Conservation (phyloP, 176 grass and related monocot genomes). For the Rhynchospora pubera region DNA sequence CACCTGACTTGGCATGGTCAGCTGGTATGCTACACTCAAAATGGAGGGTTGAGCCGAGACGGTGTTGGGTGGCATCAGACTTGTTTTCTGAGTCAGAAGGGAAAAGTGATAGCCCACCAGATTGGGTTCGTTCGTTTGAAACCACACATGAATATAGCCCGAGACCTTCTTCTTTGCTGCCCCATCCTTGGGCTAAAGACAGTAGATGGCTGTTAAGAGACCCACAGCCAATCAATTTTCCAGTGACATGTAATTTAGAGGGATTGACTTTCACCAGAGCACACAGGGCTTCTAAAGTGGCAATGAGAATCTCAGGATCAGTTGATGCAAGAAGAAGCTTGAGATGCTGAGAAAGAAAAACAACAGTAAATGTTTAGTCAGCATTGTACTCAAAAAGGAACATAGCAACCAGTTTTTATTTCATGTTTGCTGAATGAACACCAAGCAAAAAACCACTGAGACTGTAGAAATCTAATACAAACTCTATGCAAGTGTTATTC, state of each 20-base stretch:
- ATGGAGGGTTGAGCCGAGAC: slow-evolving; percentile 91
- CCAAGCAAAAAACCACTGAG: neutral
- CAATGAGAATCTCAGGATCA: slow-evolving; percentile 88
- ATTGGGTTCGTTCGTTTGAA: slow-evolving; percentile 76
- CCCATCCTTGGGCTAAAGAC: slow-evolving; percentile 95
- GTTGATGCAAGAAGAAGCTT: slow-evolving; percentile 82
- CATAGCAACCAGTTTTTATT: neutral
- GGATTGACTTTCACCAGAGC: slow-evolving; percentile 89
- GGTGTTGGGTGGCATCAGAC: slow-evolving; percentile 58
- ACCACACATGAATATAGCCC: slow-evolving; percentile 90
- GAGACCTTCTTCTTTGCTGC: slow-evolving; percentile 98
- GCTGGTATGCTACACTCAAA: slow-evolving; percentile 68
- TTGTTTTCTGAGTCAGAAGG: slow-evolving; percentile 63
- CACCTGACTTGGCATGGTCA: slow-evolving; percentile 38
- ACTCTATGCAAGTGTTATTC: neutral
- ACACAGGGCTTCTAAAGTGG: slow-evolving; percentile 80
- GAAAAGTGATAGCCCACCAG: slow-evolving; percentile 53
- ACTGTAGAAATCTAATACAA: neutral
- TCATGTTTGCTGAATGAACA: neutral
- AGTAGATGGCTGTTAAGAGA: slow-evolving; percentile 74
- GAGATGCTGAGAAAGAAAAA: slow-evolving; percentile 59
- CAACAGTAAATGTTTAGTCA: slow-evolving; percentile 13
- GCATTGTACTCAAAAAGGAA: neutral
- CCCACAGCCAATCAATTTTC: slow-evolving; percentile 75
- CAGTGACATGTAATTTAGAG: slow-evolving; percentile 92